phyloP scores from a whole-genome alignment of 345 rosid genomes.

The Rhizophora apiculata region DNA sequence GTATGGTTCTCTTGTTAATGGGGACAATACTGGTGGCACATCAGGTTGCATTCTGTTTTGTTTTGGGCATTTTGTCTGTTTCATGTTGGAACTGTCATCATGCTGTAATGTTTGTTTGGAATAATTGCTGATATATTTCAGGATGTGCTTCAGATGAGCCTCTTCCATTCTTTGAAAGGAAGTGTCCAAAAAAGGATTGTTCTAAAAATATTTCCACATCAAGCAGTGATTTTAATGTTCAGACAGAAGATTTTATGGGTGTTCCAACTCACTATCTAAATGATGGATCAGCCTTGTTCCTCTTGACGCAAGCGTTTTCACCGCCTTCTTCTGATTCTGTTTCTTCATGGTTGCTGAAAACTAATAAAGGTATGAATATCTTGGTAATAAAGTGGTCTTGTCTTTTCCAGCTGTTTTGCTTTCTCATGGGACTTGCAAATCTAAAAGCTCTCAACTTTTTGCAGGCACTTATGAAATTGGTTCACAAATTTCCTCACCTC shows the following conservation, averaged over 20 bases:
- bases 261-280: slow-evolving; percentile 65
- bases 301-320: slow-evolving; percentile 57
- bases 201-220: slow-evolving; percentile 20
- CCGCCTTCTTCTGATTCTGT: slow-evolving; percentile 72
- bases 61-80: too few relatives aligned
- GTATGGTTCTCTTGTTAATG: slow-evolving; percentile 22
- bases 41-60: slow-evolving; percentile 39
- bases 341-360: slow-evolving; percentile 45
- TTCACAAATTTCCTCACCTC: slow-evolving; percentile 30
- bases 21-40: slow-evolving; percentile 30
- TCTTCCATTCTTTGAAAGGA: slow-evolving; percentile 40
- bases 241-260: slow-evolving; percentile 43
- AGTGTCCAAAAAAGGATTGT: slow-evolving; percentile 24
- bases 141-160: slow-evolving; percentile 40
- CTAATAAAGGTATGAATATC: slow-evolving; percentile 44
- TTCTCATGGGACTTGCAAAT: slow-evolving; percentile 11
- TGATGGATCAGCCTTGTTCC: slow-evolving; percentile 71
- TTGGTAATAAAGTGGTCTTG: slow-evolving; percentile 15
- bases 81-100: not conserved
- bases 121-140: slow-evolving; percentile 33
- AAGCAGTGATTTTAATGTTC: slow-evolving; percentile 18
- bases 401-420: not conserved
- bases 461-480: slow-evolving; percentile 37
- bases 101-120: slow-evolving; percentile 10
- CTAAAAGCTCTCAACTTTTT: slow-evolving; percentile 19